Evolutionary conservation across 306 rosid genomes (phyloP), one percentile per base, ranked within the genome.

Genomic region (Malus asiatica): DNA sequence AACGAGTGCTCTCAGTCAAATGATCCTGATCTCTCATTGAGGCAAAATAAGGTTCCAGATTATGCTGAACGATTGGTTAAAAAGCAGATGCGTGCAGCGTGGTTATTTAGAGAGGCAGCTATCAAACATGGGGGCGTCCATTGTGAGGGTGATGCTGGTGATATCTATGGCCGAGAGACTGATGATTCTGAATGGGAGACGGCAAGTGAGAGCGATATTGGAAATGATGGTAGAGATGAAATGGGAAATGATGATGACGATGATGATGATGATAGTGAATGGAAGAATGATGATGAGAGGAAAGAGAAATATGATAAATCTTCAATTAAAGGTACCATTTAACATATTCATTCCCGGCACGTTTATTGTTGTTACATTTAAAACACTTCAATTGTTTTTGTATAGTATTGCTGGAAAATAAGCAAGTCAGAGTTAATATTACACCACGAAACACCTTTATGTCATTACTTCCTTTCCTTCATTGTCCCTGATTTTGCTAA

Each of bases 181-280:
- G 99, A 96, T 83, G 98, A 92, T 82, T 96, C 99, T 5, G 99
- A 96, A 79, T 96, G 99, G 99, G 99, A 96, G 87, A 96, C 99
- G 1, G 99, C 99, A 20, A 96, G 99, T 78, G 99, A 96, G 86
- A 96, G 99, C 46, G 99, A 96, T 87, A 86, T 87, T 67, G 99
- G 97, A 71, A 92, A 89, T 77, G 98, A 90, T 83, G 95, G 97
- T 80, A 88, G 90, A 79, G 90, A 89, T 75, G 89, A 83, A 59
- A 93, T 92, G 89, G 97, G 87, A 0, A 91, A 90, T 40, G 88
- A 84, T 8, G 98, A 90, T 1, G 94, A 91, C 0, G 86, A 83
- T 0, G 48, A 44, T 4, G 86, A 87, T 8, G 23, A 64, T 64
- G 68, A 64, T 13, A 79, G 90, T 66, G 89, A 90, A 74, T 91